Percentiles rank a stretch among this genome's conserved stretches.
Evolutionary conservation across 352 stramenopile species (phyloP).

Genomic region (Saprolegnia diclina): DNA sequence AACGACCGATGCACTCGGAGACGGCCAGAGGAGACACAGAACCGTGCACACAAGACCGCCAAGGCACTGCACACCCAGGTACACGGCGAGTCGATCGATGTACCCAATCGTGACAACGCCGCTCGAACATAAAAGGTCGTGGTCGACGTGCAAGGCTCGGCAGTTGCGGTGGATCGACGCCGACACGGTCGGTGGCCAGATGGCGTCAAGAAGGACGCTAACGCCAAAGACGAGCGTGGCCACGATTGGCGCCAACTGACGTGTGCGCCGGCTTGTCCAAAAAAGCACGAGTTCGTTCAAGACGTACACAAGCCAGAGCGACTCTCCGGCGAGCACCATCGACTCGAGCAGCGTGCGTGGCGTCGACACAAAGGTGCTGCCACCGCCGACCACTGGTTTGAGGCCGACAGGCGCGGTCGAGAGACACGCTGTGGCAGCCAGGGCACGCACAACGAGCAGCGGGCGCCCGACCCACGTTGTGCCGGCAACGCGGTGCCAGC

Average conservation of each 20-base stretch:
- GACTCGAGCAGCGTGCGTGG: background rate
- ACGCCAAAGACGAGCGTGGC: background rate
- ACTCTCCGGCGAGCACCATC: background rate
- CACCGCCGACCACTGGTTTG: background rate
- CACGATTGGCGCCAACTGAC: background rate
- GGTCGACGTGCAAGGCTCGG: background rate
- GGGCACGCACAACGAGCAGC: conserved; percentile 7
- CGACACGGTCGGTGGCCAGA: background rate
- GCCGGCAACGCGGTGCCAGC: conserved; percentile 17
- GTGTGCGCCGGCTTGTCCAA: background rate
- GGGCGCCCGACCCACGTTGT: conserved; percentile 18
- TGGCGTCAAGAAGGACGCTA: background rate
- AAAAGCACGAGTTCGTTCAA: conserved; percentile 6
- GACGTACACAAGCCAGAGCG: conserved; percentile 14
- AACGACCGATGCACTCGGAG: background rate
- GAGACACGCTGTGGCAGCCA: conserved; percentile 10
- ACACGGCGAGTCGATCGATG: background rate
- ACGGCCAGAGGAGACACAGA: background rate
- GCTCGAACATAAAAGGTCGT: conserved; percentile 4
- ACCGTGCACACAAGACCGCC: background rate
- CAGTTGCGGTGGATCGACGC: background rate
- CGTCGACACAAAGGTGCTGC: background rate
- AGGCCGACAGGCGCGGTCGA: background rate
- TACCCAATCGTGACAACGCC: background rate
- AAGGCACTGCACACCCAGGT: background rate